phyloP scores from a whole-genome alignment of 108 stramenopile species.

The Nitzschia putrida region DNA sequence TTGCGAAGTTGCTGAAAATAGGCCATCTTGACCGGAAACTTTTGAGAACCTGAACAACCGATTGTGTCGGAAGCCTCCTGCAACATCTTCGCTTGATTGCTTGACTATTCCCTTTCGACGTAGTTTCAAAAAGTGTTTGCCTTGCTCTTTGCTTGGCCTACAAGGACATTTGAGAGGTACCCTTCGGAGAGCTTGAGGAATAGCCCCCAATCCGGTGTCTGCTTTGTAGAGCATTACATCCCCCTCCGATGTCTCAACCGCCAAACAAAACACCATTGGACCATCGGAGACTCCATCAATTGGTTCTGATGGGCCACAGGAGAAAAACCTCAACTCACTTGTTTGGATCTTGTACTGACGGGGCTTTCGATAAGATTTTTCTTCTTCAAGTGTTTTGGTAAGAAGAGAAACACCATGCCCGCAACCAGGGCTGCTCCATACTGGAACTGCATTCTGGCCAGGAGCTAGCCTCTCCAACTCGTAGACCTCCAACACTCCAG shows the following conservation, averaged over 20 bases:
- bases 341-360: constrained; percentile 48
- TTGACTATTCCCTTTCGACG: constrained; percentile 65
- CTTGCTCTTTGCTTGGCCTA: constrained; percentile 71
- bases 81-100: constrained; percentile 3
- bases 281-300: constrained; percentile 33
- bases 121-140: constrained; percentile 68
- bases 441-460: constrained; percentile 29
- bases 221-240: constrained; percentile 69
- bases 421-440: constrained; percentile 61
- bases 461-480: constrained; percentile 30
- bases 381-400: constrained; percentile 10
- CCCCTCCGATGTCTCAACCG: constrained; percentile 65
- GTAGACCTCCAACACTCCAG: constrained; percentile 70
- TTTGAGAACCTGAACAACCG: constrained; percentile 57
- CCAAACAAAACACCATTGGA: constrained; percentile 61
- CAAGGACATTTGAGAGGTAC: constrained; percentile 55
- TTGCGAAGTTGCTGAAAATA: constrained; percentile 70
- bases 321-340: constrained; percentile 76
- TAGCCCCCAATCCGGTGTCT: constrained; percentile 19
- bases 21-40: constrained; percentile 75
- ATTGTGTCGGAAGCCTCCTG: constrained; percentile 55
- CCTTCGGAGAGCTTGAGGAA: constrained; percentile 43
- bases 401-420: constrained; percentile 56
- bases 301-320: constrained; percentile 55
- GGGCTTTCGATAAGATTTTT: constrained; percentile 40